These are phyloP conservation scores for Plasmodium vivax DNA, from an alignment of 169 alveolate genomes.

Conservation along the genomic window DNA sequence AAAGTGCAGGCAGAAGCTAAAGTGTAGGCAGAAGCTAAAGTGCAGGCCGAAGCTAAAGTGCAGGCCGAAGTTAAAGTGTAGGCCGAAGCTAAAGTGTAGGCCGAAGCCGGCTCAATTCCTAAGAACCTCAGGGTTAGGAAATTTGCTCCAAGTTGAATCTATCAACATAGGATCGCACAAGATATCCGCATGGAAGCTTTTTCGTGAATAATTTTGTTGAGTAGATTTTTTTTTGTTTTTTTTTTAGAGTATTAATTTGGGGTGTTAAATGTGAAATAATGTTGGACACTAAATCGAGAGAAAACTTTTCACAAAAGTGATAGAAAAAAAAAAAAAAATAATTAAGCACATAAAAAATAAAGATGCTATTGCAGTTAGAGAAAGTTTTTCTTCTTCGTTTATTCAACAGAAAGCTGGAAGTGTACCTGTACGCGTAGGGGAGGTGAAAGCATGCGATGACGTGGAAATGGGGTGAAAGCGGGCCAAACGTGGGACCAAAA, in stretches of 20 bases:
- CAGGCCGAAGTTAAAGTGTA: too few species aligned
- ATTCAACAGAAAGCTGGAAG: constrained; percentile 41
- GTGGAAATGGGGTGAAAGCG: not conserved
- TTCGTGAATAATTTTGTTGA: not conserved
- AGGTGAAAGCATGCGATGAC: not conserved
- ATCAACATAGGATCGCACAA: not conserved
- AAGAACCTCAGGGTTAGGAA: not conserved
- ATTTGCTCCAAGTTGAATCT: not conserved
- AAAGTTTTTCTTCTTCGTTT: not conserved
- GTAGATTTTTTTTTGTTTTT: not conserved
- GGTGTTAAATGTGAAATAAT: not conserved
- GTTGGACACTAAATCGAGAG: not conserved
- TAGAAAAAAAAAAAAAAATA: not conserved
- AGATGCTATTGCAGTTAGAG: too few species aligned
- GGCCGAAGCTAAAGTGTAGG: too few species aligned
- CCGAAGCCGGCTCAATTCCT: not conserved
- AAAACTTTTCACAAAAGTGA: not conserved
- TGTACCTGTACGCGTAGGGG: constrained; percentile 22
- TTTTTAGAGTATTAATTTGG: not conserved
- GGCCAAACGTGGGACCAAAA: not conserved
- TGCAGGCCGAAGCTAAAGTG: too few species aligned
- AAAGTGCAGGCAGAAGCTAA: too few species aligned
- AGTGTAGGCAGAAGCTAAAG: too few species aligned
- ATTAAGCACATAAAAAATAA: not conserved
- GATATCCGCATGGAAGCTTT: not conserved